A percentile compares a stretch with the other conserved stretches of the same genome.
phyloP scores from a whole-genome alignment of 306 rosid genomes.

The Fragaria ananassa region DNA sequence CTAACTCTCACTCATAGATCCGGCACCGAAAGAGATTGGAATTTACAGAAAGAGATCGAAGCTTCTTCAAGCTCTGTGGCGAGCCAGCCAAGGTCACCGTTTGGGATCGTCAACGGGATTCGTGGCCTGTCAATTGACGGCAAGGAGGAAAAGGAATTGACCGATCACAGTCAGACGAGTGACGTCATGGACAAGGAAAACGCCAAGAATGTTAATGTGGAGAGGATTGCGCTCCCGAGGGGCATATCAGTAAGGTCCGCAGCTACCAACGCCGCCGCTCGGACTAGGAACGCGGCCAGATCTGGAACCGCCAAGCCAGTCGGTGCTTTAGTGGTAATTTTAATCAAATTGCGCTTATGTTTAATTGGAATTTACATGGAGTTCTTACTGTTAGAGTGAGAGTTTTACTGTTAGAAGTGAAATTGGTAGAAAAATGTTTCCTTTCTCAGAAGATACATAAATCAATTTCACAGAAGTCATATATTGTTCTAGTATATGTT shows the following conservation, averaged over 20 bases:
- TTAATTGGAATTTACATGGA: background rate
- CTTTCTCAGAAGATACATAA: background rate
- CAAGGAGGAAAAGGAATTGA: background rate
- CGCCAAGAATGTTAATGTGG: constrained; percentile 9
- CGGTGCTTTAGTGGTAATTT: constrained; percentile 38
- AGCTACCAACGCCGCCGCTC: constrained; percentile 39
- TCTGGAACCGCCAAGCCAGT: constrained; percentile 45
- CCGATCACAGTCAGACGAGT: constrained; percentile 36
- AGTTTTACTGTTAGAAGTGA: background rate
- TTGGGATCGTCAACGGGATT: constrained; percentile 19
- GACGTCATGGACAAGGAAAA: constrained; percentile 45
- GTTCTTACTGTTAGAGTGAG: too few relatives aligned
- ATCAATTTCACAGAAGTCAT: background rate
- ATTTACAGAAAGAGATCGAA: too few relatives aligned
- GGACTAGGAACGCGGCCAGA: constrained; percentile 44
- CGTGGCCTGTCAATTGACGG: constrained; percentile 10
- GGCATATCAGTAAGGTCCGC: constrained; percentile 83
- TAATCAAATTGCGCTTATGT: background rate
- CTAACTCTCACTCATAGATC: too few relatives aligned
- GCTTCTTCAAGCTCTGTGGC: too few relatives aligned
- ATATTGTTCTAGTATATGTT: background rate
- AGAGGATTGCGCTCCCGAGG: constrained; percentile 72
- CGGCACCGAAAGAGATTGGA: too few relatives aligned
- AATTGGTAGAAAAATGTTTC: background rate
- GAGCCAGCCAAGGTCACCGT: constrained; percentile 1